Conservation (phyloP, 2,329 filamentous ascomycete genomes). For the Geosmithia flava region DNA sequence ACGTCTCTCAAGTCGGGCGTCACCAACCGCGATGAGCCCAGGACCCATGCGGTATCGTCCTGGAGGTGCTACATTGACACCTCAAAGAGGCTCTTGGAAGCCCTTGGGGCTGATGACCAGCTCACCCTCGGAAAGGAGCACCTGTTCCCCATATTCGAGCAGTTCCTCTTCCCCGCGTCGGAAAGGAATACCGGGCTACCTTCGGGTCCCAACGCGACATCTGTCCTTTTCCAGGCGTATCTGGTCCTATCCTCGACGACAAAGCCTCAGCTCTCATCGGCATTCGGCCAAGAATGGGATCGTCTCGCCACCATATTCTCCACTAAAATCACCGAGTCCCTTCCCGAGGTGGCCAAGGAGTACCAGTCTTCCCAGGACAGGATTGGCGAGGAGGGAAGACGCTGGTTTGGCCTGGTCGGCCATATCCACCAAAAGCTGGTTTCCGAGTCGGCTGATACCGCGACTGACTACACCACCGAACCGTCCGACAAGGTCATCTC, state of each 20-base stretch:
- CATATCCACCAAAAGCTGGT: constrained; percentile 24
- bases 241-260: constrained; percentile 24
- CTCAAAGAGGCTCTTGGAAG: constrained; percentile 37
- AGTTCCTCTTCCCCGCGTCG: constrained; percentile 30
- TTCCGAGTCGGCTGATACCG: constrained; percentile 4
- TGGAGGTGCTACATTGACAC: constrained; percentile 67
- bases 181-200: constrained; percentile 22
- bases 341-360: constrained; percentile 72
- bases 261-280: constrained; percentile 27
- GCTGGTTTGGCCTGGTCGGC: constrained; percentile 51
- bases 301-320: constrained; percentile 49
- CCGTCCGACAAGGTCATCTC: constrained; percentile 17
- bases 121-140: constrained; percentile 32
- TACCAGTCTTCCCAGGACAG: constrained; percentile 59
- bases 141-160: constrained; percentile 40
- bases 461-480: constrained; percentile 14
- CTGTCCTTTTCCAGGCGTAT: constrained; percentile 34
- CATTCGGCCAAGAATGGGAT: constrained; percentile 48
- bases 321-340: constrained; percentile 56
- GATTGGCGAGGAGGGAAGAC: constrained; percentile 52
- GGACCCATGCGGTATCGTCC: constrained; percentile 51
- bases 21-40: constrained; percentile 60
- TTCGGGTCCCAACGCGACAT: constrained; percentile 18
- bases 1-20: constrained; percentile 60
- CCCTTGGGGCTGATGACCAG: constrained; percentile 31